A percentile compares a stretch with the other conserved stretches of the same genome.
These are phyloP conservation scores for Xylaria intraflava DNA, from an alignment of 495 filamentous ascomycete species.

Conservation along the genomic window DNA sequence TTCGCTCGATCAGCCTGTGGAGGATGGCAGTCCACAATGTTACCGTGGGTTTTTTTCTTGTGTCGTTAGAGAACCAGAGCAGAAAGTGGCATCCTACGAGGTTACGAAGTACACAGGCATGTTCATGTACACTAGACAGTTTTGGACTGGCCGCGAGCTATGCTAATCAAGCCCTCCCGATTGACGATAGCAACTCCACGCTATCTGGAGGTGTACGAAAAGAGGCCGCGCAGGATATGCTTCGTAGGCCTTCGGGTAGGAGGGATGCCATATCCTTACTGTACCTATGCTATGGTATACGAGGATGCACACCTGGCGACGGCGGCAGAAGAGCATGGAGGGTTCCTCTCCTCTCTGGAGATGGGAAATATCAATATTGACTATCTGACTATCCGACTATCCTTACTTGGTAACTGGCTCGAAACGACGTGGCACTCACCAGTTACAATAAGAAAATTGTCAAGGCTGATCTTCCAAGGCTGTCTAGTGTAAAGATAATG, in stretches of 20 bases:
- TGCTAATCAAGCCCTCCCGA: background rate
- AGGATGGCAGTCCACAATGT: constrained; percentile 15
- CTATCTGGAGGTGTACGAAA: background rate
- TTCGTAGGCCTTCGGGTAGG: no score
- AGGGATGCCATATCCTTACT: background rate
- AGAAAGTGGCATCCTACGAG: constrained; percentile 2
- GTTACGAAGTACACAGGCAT: background rate
- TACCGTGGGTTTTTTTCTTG: constrained; percentile 6
- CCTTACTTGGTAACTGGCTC: constrained; percentile 4
- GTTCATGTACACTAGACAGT: constrained; percentile 3
- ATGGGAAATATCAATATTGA: background rate
- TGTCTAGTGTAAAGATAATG: background rate
- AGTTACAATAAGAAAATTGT: constrained; percentile 7
- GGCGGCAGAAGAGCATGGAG: background rate
- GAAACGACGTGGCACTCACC: constrained; percentile 12
- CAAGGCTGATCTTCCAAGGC: constrained; percentile 12
- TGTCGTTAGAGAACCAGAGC: constrained; percentile 3
- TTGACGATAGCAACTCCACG: background rate
- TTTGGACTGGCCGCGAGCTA: background rate
- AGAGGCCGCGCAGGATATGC: no score
- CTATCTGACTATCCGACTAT: no score
- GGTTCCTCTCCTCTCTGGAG: background rate
- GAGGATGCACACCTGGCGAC: background rate
- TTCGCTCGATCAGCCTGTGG: constrained; percentile 9
- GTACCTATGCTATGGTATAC: background rate